A percentile compares a stretch with the other conserved stretches of the same genome.
Evolutionary conservation across 208 protist genomes (phyloP).

Genomic region (Leishmania arabica): DNA sequence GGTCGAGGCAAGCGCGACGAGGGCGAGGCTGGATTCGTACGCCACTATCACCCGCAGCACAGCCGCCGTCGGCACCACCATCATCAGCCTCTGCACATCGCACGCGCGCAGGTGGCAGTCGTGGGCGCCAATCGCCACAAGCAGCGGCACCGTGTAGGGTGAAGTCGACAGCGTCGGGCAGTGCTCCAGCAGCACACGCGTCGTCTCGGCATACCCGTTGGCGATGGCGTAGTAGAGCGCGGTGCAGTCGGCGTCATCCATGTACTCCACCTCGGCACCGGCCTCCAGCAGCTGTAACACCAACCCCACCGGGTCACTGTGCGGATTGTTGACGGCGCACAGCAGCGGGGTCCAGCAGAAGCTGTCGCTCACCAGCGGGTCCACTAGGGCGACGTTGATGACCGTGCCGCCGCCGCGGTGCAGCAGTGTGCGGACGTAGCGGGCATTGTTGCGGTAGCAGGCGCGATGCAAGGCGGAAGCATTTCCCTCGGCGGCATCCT

Average conservation of each 20-base stretch:
- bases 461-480: constrained; percentile 75
- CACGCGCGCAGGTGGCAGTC: constrained; percentile 63
- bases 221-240: constrained; percentile 90
- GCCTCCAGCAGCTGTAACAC: constrained; percentile 63
- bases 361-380: constrained; percentile 37
- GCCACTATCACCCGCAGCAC: constrained; percentile 62
- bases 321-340: constrained; percentile 90
- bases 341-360: constrained; percentile 90
- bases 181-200: constrained; percentile 56
- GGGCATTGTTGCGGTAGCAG: constrained; percentile 88
- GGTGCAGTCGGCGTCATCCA: constrained; percentile 80
- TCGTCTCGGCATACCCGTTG: constrained; percentile 80
- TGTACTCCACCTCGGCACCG: constrained; percentile 71
- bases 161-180: constrained; percentile 60
- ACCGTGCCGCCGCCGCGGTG: constrained; percentile 70
- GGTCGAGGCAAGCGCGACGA: constrained; percentile 54
- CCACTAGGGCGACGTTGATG: constrained; percentile 70
- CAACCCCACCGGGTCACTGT: constrained; percentile 74
- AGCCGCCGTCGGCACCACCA: constrained; percentile 52
- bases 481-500: constrained; percentile 16
- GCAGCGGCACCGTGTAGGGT: constrained; percentile 57
- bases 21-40: constrained; percentile 38
- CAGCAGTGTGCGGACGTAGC: constrained; percentile 83
- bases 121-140: constrained; percentile 79
- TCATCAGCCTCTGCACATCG: constrained; percentile 68